Evolutionary conservation across 176 grass and related monocot species (phyloP).

Genomic region (barley (Hordeum vulgare)): DNA sequence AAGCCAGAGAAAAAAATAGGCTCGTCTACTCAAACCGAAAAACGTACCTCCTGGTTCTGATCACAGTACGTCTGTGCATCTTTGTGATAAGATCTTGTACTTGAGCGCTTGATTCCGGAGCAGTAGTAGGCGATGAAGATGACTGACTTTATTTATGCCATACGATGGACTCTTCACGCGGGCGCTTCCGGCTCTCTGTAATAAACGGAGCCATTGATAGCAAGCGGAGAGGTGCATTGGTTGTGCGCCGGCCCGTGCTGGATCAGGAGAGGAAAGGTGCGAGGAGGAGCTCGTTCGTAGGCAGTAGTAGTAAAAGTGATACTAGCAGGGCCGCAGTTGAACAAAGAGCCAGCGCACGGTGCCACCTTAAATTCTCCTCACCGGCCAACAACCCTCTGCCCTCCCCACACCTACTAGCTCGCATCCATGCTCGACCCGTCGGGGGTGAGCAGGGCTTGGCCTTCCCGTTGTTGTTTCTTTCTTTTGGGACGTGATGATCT

Average conservation of each 20-base stretch:
- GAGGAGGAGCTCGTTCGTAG: neutral
- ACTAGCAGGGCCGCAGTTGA: neutral
- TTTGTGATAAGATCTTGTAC: neutral
- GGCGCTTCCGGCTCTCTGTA: neutral
- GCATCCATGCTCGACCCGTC: neutral
- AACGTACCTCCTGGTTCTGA: neutral
- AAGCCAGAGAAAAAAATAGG: neutral
- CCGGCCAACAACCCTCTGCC: neutral
- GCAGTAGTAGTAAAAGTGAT: neutral
- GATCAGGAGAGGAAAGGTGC: neutral
- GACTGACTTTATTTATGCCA: neutral
- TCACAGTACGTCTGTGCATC: neutral
- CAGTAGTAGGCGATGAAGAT: neutral
- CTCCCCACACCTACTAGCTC: neutral
- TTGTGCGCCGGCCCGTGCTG: neutral
- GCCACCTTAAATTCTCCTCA: conserved; percentile 16
- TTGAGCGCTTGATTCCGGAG: neutral
- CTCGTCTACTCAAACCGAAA: neutral
- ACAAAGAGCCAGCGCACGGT: neutral
- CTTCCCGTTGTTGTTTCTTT: neutral
- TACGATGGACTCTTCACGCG: neutral
- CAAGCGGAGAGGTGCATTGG: neutral
- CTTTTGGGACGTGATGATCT: neutral
- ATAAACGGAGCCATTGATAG: neutral
- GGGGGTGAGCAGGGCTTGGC: neutral